Evolutionary conservation across 2,329 filamentous ascomycete genomes (phyloP).

Genomic region (Arthrobotrys musiformis): DNA sequence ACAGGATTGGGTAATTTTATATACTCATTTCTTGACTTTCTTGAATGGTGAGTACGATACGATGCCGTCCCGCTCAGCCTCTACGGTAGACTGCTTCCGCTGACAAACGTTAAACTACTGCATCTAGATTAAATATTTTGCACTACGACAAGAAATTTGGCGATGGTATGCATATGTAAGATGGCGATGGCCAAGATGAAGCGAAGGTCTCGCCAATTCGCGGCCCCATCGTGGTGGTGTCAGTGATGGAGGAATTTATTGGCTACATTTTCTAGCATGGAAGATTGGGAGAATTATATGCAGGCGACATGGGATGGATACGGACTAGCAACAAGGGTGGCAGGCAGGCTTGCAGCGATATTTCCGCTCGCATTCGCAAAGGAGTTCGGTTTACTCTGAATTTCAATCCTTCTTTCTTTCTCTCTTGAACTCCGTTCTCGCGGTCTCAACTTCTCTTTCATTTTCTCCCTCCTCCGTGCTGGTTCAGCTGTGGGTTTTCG

Average conservation of each 20-base stretch:
- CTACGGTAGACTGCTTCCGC: background rate
- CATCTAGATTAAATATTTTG: no score
- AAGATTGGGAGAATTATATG: slow-evolving; percentile 31
- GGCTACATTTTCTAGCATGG: slow-evolving; percentile 28
- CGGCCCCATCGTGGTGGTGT: slow-evolving; percentile 6
- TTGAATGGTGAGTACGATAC: background rate
- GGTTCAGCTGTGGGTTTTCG: slow-evolving; percentile 4
- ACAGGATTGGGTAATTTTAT: background rate
- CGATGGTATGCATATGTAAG: background rate
- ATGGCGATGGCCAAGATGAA: slow-evolving; percentile 9
- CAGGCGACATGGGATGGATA: slow-evolving; percentile 23
- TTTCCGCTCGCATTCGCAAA: slow-evolving; percentile 54
- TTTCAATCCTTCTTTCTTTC: background rate
- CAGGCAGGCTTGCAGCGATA: slow-evolving; percentile 36
- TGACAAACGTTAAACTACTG: background rate
- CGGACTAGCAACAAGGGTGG: slow-evolving; percentile 20
- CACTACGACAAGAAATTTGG: background rate
- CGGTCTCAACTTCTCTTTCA: slow-evolving; percentile 1
- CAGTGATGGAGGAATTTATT: slow-evolving; percentile 35
- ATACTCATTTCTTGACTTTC: background rate
- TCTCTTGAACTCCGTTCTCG: background rate
- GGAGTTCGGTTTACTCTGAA: slow-evolving; percentile 28
- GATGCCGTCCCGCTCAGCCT: background rate
- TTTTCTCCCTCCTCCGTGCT: background rate
- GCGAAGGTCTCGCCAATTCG: slow-evolving; percentile 7